Percentiles rank a stretch among this genome's conserved stretches.
Evolutionary conservation across 2,329 filamentous ascomycete genomes (phyloP).

Genomic region (Ceratocystis harringtonii): DNA sequence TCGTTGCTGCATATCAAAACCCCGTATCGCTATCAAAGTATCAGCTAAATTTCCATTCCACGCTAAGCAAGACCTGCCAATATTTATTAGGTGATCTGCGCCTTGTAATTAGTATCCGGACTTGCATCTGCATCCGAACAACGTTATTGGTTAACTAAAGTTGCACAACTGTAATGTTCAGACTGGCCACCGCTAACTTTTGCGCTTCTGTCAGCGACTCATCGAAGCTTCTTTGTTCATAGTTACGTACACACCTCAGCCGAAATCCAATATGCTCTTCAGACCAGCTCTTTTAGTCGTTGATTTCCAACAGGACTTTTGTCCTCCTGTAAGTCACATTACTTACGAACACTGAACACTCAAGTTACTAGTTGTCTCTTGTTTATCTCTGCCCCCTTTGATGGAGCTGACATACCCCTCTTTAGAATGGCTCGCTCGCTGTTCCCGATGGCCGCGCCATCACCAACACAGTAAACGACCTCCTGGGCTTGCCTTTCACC

Average conservation of each 20-base stretch:
- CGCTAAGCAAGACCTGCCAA: not conserved
- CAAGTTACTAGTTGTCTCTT: not conserved
- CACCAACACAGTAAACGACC: conserved; percentile 53
- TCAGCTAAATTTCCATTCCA: not conserved
- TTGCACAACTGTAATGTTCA: not conserved
- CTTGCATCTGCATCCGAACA: too few species aligned
- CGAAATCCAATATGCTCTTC: conserved; percentile 23
- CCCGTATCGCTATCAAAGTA: not conserved
- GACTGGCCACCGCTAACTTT: not conserved
- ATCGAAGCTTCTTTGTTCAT: not conserved
- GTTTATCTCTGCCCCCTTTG: not conserved
- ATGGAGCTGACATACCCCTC: conserved; percentile 18
- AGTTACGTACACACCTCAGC: not conserved
- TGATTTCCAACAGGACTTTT: conserved; percentile 91
- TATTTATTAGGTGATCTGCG: not conserved
- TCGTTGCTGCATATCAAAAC: not conserved
- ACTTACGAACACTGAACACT: conserved; percentile 1
- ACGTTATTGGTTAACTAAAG: not conserved
- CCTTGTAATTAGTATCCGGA: not conserved
- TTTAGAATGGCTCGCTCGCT: conserved; percentile 69
- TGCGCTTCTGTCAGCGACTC: not conserved
- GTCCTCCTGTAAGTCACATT: conserved; percentile 54
- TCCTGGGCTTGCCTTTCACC: conserved; percentile 56
- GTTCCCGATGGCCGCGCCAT: conserved; percentile 61
- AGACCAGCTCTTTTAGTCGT: conserved; percentile 52